Percentiles rank a stretch among this genome's conserved stretches.
Conservation (phyloP, 768 basidiomycete species). For the Kockovaella imperatae region DNA sequence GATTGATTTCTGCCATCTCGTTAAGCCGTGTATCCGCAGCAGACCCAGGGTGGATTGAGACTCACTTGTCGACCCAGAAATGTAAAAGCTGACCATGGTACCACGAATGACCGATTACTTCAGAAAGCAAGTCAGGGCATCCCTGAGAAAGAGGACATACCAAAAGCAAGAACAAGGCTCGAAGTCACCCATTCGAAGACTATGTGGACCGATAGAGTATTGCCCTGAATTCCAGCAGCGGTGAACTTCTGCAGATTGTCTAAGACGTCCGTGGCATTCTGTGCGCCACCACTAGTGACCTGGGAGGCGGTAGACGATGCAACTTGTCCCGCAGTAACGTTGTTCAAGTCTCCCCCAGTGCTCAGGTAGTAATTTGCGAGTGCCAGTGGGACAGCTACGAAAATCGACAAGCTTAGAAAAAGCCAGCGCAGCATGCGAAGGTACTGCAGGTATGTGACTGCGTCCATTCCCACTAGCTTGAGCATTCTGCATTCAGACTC, state of each 20-base stretch:
- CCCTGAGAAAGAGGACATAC: slow-evolving; percentile 11
- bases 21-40: too few relatives aligned
- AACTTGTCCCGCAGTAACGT: slow-evolving; percentile 8
- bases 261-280: background rate
- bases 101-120: slow-evolving; percentile 8
- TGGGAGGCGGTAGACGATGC: background rate
- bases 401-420: slow-evolving; percentile 19
- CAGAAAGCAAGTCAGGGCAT: background rate
- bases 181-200: slow-evolving; percentile 75
- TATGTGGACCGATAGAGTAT: slow-evolving; percentile 74
- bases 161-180: slow-evolving; percentile 18
- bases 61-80: slow-evolving; percentile 19
- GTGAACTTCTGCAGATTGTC: slow-evolving; percentile 52
- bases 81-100: slow-evolving; percentile 9
- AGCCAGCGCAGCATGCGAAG: slow-evolving; percentile 65
- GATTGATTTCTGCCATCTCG: too few relatives aligned
- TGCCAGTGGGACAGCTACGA: slow-evolving; percentile 20
- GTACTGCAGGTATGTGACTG: slow-evolving; percentile 84
- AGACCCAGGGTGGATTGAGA: too few relatives aligned
- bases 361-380: slow-evolving; percentile 31
- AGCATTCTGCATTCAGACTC: background rate
- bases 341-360: slow-evolving; percentile 15
- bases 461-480: slow-evolving; percentile 69
- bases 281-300: too few relatives aligned
- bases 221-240: slow-evolving; percentile 70